Base-by-base conservation (phyloP, 2,329 filamentous ascomycete species). In the Lithohypha guttulata region DNA sequence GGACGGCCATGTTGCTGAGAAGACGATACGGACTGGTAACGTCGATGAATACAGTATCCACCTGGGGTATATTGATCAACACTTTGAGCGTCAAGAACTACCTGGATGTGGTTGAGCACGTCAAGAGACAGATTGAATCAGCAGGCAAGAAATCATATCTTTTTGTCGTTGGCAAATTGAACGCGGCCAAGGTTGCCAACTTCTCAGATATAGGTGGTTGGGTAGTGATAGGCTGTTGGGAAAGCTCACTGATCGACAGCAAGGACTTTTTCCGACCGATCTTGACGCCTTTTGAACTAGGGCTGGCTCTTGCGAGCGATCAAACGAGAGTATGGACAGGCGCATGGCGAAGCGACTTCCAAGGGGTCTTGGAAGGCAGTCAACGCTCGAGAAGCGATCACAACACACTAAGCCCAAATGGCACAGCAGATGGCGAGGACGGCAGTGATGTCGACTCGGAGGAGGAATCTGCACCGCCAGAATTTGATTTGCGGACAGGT, bases 191-290 rank as follows among this genome's bases (percentile, higher is more conserved):
- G 59, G 71, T 98, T 15, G 91, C 91, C 34, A 98, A 98, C 60
- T 98, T 98, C 62, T 77, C 81, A 42, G 91, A 98, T 59, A 76
- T 98, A 4, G 89, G 86, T 29, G 89, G 86, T 11, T 98, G 91
- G 91, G 86, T 96, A 0, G 86, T 96, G 0, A 84, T 98, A 7
- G 89, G 91, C 2, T 98, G 91, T 61, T 98, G 91, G 91, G 91
- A 98, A 63, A 94, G 87, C 58, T 85, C 83, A 43, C 65, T 96
- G 35, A 75, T 98, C 3, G 89, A 95, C 52, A 85, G 86, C 47
- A 81, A 83, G 42, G 83, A 82, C 5, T 93, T 94, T 55, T 96
- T 80, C 71, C 75, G 77, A 51, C 86, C 87, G 0, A 79, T 96
- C 7, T 77, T 96, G 27, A 98, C 91, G n/a, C 89, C 89, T 0